A percentile compares a stretch with the other conserved stretches of the same genome.
These are phyloP conservation scores for Aspergillus ruber DNA, from an alignment of 2,329 filamentous ascomycete genomes.

Conservation along the genomic window DNA sequence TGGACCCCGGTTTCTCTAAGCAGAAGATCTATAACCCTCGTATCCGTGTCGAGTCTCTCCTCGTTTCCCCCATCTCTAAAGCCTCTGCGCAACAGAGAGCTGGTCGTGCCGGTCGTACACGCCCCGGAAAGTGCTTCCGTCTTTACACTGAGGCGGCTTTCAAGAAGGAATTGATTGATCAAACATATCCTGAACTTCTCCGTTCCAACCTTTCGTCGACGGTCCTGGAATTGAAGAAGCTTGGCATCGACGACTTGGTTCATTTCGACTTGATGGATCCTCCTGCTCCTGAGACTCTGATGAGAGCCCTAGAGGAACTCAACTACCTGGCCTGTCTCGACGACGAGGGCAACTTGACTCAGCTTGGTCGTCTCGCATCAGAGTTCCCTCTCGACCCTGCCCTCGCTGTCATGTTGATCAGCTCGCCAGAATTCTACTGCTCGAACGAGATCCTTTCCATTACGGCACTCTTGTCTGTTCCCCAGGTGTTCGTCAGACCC, in stretches of 20 bases:
- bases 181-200: conserved; percentile 93
- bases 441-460: conserved; percentile 97
- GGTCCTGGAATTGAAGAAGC: conserved; percentile 93
- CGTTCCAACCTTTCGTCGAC: conserved; percentile 92
- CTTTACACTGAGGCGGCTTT: conserved; percentile 93
- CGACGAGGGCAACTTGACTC: conserved; percentile 88
- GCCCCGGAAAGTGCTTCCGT: conserved; percentile 96
- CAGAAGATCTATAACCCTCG: conserved; percentile 99
- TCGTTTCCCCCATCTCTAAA: conserved; percentile 98
- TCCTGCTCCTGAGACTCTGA: conserved; percentile 93
- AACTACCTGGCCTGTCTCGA: conserved; percentile 96
- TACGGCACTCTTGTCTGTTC: conserved; percentile 86
- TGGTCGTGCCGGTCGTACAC: conserved; percentile 97
- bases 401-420: conserved; percentile 95
- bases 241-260: conserved; percentile 89
- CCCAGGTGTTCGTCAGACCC: conserved; percentile 87
- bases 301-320: conserved; percentile 93
- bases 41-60: conserved; percentile 88
- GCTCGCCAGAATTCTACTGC: conserved; percentile 95
- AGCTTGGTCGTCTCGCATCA: conserved; percentile 77
- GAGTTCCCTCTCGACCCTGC: conserved; percentile 93
- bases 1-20: conserved; percentile 98
- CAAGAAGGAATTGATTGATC: conserved; percentile 95
- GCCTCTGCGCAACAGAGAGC: conserved; percentile 95
- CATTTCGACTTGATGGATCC: conserved; percentile 99